phyloP scores from a whole-genome alignment of 2,329 filamentous ascomycete species.

The Fusarium longipes region DNA sequence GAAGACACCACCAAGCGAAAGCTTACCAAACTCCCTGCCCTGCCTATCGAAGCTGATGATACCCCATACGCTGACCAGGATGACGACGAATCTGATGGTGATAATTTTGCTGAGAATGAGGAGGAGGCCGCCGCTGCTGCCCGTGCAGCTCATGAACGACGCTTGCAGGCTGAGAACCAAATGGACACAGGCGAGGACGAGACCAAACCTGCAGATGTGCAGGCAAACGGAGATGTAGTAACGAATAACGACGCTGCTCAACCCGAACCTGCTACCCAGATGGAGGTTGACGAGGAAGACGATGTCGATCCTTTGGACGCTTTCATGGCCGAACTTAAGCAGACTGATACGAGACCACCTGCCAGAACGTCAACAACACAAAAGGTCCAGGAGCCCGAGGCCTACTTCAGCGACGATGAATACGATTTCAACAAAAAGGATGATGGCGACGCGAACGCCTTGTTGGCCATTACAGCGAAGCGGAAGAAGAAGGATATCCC shows the following conservation, averaged over 20 bases:
- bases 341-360: constrained; percentile 62
- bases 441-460: constrained; percentile 59
- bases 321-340: constrained; percentile 84
- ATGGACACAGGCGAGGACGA: constrained; percentile 57
- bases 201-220: constrained; percentile 41
- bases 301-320: constrained; percentile 92
- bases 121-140: constrained; percentile 89
- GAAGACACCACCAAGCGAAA: constrained; percentile 89
- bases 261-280: constrained; percentile 54
- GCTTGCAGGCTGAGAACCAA: constrained; percentile 65
- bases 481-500: constrained; percentile 98
- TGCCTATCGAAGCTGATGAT: constrained; percentile 73
- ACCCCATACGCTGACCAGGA: constrained; percentile 71
- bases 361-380: constrained; percentile 52
- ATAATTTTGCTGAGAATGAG: constrained; percentile 83
- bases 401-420: constrained; percentile 91
- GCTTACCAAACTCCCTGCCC: constrained; percentile 87
- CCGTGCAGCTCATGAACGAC: constrained; percentile 84
- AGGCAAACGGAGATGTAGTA: constrained; percentile 47
- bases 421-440: constrained; percentile 64
- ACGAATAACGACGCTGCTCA: constrained; percentile 42
- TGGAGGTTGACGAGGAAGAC: constrained; percentile 71
- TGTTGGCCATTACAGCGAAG: constrained; percentile 68
- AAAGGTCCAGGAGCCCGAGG: constrained; percentile 76
- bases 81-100: constrained; percentile 78